Evolutionary conservation across 495 filamentous ascomycete genomes (phyloP), one percentile per base, ranked within the genome.

Genomic region (Penicillium robsamsonii): DNA sequence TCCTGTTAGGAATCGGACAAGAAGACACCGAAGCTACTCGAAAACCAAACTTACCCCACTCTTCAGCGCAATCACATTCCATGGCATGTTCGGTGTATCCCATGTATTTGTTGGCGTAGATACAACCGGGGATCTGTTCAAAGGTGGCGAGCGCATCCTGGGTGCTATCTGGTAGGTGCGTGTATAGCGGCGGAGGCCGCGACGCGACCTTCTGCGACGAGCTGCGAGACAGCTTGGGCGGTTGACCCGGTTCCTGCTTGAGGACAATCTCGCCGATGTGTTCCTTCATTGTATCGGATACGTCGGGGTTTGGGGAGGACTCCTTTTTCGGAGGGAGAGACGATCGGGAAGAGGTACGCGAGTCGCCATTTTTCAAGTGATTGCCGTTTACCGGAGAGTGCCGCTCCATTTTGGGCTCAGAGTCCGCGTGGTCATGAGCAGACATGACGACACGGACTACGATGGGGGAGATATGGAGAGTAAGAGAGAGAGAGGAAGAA

Each of bases 31-130:
- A 27, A 13, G 12, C 24, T 10, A 46, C 9, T 17, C 22, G 27
- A 29, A n/a, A 38, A 9, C n/a, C n/a, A 42, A 63, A 84, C 93
- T 82, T 87, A 98, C 94, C 87, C 90, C 91, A 96, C 77, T 96
- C 91, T 73, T 96, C 91, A 51, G 80, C 77, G 74, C 94, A 99
- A 69, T 99, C 94, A 72, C 94, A 99, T 69, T 95, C 92, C 77
- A 97, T 84, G 55, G 87, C 87, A 80, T 93, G 89, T 61, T 96
- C 94, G 12, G 94, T 92, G 60, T 87, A 85, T 24, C 94, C 94
- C 73, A 97, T 86, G 53, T 87, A 82, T 66, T 91, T 96, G 58
- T 89, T 88, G 15, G 88, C 89, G 71, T 97, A 99, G 31, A 85
- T 85, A 66, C 93, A 97, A 55, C 86, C 80, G 37, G 82, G 73